These are phyloP conservation scores for Russula griseocarnosa DNA, from an alignment of 768 basidiomycete species.

Conservation along the genomic window DNA sequence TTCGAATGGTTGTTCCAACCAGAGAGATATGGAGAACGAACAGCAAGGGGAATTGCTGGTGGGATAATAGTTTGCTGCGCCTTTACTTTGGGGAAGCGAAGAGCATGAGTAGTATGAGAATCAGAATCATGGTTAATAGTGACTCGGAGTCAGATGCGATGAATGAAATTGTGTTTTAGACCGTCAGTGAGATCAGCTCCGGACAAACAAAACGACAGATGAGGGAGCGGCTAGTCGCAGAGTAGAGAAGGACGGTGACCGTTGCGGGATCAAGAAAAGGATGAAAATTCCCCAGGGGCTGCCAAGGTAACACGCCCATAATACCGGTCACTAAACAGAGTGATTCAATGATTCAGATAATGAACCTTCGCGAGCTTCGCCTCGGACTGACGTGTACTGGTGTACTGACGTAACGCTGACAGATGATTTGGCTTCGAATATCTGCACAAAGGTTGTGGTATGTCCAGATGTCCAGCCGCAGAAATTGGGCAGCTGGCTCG, in stretches of 20 bases:
- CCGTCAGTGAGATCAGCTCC: not conserved
- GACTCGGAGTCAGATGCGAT: not conserved
- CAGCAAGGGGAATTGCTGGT: slow-evolving; percentile 30
- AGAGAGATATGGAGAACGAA: slow-evolving; percentile 33
- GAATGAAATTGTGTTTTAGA: not conserved
- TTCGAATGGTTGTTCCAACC: slow-evolving; percentile 27
- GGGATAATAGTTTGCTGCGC: slow-evolving; percentile 29
- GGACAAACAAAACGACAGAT: not conserved
- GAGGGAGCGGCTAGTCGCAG: slow-evolving; percentile 1
- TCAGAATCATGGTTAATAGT: not conserved
- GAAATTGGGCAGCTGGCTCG: no score
- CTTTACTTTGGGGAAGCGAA: not conserved
- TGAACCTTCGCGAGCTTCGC: no score
- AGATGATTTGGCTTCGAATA: no score
- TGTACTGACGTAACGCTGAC: no score
- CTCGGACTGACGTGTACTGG: no score
- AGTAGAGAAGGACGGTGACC: not conserved
- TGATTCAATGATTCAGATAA: no score
- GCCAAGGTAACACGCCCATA: no score
- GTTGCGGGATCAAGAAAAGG: no score
- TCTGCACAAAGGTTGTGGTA: no score
- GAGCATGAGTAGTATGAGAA: not conserved
- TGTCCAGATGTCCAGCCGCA: no score
- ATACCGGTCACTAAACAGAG: no score
- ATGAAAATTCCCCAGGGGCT: no score